Base-by-base conservation (phyloP, 2,329 filamentous ascomycete genomes). In the Monilinia fructicola region DNA sequence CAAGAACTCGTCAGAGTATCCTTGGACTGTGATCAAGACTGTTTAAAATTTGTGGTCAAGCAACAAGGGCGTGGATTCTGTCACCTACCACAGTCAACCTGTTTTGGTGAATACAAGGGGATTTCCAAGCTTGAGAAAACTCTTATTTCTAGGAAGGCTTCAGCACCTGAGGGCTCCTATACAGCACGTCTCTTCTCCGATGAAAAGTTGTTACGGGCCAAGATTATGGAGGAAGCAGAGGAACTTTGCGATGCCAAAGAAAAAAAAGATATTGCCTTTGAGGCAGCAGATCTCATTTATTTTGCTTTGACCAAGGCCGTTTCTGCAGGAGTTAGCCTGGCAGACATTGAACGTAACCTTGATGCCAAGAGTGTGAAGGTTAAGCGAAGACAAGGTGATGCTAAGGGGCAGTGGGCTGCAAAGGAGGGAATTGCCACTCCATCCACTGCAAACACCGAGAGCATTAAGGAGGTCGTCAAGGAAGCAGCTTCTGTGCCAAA, bases 191-290 rank as follows among this genome's bases (percentile, higher is more conserved):
- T 99, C 1, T 99, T 98, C 82, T 93, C 90, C 23, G 95, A 99
- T 70, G 87, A 92, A 73, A 93, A 96, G 77, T 84, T 99, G 65
- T 80, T 97, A 64, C 85, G 91, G 54, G 95, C 95, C 3, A 99
- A 99, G 83, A 97, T 99, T 66, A 96, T 98, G 88, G 95, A 99
- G 78, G 95, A 99, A 78, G 95, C 95, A 0, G 91, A 96, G 75
- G 95, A 99, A 80, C 84, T 99, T 53, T 97, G 94, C 75, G 88
- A 95, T 70, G 94, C 95, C 21, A 88, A 87, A 71, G 89, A 87
- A 0, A 90, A 91, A 68, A 84, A 93, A 69, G 91, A 98, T 18
- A 86, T 97, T 69, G 92, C 95, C 2, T 96, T 96, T 70, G 95
- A 99, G 78, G 93, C 95, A 11, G 95, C 95, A 0, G 95, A 99